A percentile compares a stretch with the other conserved stretches of the same genome.
Evolutionary conservation across 2,329 filamentous ascomycete genomes (phyloP).

Genomic region (Keithomyces neogunnii): DNA sequence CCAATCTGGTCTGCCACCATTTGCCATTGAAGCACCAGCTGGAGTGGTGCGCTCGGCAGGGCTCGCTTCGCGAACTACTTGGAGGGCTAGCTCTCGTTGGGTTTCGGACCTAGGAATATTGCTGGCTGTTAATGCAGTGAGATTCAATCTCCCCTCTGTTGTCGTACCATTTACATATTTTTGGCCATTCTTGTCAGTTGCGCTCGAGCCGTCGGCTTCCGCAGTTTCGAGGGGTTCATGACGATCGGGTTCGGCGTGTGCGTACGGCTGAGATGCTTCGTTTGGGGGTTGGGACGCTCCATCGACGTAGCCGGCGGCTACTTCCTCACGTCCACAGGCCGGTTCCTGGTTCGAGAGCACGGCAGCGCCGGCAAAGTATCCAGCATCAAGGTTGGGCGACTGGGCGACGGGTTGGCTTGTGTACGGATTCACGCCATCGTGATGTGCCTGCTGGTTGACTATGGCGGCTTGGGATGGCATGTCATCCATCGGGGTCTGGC

Average conservation of each 20-base stretch:
- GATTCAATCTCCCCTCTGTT: constrained; percentile 8
- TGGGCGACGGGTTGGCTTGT: constrained; percentile 34
- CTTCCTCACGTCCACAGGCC: constrained; percentile 8
- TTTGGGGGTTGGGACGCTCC: background rate
- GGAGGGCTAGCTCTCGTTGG: constrained; percentile 14
- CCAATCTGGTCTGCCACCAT: constrained; percentile 10
- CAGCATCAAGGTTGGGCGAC: constrained; percentile 8
- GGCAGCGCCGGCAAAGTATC: constrained; percentile 14
- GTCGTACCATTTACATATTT: constrained; percentile 9
- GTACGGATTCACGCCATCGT: constrained; percentile 52
- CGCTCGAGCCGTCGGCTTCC: background rate
- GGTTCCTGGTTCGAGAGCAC: constrained; percentile 7
- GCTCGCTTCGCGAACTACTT: constrained; percentile 11
- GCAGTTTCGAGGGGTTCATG: background rate
- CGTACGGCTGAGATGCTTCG: background rate
- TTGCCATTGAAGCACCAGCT: constrained; percentile 4
- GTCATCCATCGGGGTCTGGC: constrained; percentile 36
- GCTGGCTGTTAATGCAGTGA: constrained; percentile 7
- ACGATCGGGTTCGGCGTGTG: background rate
- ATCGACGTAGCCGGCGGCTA: background rate
- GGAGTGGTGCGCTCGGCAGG: constrained; percentile 8
- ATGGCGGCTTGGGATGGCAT: constrained; percentile 42
- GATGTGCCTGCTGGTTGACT: constrained; percentile 39
- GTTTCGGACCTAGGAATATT: constrained; percentile 13
- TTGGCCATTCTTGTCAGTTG: constrained; percentile 6